Conservation (phyloP, 345 rosid species). For the Isatis tinctoria region DNA sequence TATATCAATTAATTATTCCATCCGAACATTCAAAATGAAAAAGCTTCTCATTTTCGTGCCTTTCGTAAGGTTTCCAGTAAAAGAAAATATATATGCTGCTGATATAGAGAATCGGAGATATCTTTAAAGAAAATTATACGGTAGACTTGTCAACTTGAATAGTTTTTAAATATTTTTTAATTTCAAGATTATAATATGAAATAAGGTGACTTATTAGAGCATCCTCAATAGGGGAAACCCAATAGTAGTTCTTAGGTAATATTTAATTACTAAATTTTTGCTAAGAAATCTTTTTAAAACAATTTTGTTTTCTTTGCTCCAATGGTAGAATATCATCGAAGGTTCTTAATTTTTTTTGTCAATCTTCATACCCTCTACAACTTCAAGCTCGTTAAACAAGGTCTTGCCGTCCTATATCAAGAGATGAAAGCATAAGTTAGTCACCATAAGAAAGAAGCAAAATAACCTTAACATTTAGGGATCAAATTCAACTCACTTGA, state of each 20-base stretch:
- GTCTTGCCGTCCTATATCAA: constrained; percentile 87
- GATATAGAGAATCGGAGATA: not conserved
- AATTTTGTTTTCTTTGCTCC: too few relatives aligned
- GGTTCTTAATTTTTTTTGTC: too few relatives aligned
- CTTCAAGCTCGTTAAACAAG: constrained; percentile 82
- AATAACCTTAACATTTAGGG: not conserved
- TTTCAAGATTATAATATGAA: not conserved
- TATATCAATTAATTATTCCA: not conserved
- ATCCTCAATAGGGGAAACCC: too few relatives aligned
- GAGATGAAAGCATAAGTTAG: not conserved
- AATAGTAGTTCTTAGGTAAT: too few relatives aligned
- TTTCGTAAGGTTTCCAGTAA: not conserved
- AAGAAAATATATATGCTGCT: not conserved
- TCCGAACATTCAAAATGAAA: not conserved
- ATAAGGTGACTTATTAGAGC: not conserved
- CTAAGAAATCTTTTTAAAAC: too few relatives aligned
- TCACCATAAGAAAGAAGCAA: not conserved
- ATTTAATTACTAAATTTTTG: too few relatives aligned
- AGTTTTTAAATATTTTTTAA: not conserved
- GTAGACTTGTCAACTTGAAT: not conserved
- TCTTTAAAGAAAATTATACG: not conserved
- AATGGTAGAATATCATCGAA: too few relatives aligned
- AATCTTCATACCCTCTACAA: constrained; percentile 98
- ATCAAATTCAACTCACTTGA: constrained; percentile 47
- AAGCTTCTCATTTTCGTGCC: not conserved